Evolutionary conservation across 768 basidiomycete species (phyloP), one percentile per base, ranked within the genome.

Genomic region (Boletales sp.): DNA sequence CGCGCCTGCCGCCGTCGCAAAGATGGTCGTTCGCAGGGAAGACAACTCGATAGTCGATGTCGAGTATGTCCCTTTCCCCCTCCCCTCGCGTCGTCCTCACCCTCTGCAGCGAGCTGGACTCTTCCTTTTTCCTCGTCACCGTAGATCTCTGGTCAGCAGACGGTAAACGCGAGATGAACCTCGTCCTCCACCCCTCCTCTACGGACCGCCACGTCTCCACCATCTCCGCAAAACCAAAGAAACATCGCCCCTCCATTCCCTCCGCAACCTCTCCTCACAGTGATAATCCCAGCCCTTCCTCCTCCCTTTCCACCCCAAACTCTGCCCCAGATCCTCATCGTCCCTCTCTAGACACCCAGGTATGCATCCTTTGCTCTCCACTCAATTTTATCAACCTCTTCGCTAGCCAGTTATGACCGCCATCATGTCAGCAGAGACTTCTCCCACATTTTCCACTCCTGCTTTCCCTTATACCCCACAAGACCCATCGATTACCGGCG

Each of bases 91-190:
- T 27, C 24, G 24, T 27, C 24, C 53, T 15, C 55, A 30, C 54
- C 54, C 27, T 15, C 27, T 5, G 12, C 62, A 95, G 94, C 55
- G 86, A 90, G 41, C 76, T 95, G 43, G 88, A 94, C 66, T 83
- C 78, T 53, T 87, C 89, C 2, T 94, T 93, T 70, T 90, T 97
- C 65, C 69, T 97, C 38, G 86, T 92, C 24, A 89, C 90, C 15
- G 91, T 91, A n/a, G 94, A 97, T 70, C 72, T 97, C 3, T 95
- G 92, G 89, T 90, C 90, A 0, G 77, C 76, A 39, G 91, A 94
- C 58, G 87, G 83, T 13, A 82, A 77, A 55, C 79, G 84, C 29
- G 90, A 95, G 63, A 86, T 87, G 74, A 95, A 95, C 66, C 81
- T 95, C 14, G 90, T 97, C 38, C 74, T 90, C 18, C 91, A 93